phyloP scores from a whole-genome alignment of 2,329 filamentous ascomycete species.

The Fusarium tjaetaba region DNA sequence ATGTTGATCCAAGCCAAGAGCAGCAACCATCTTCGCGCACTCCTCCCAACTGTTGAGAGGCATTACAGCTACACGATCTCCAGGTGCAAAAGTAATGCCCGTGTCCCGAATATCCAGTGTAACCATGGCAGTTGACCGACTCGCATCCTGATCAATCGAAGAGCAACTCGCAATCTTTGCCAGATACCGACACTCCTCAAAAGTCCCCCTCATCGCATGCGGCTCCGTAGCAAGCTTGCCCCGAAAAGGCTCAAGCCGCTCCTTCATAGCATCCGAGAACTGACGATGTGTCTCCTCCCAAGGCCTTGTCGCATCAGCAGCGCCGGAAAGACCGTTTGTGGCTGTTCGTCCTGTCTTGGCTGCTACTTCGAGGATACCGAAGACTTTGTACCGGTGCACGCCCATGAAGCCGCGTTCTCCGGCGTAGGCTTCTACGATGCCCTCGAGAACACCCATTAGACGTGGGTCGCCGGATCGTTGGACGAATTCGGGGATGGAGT shows the following conservation, averaged over 20 bases:
- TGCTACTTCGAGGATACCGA: conserved; percentile 64
- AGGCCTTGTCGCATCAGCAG: conserved; percentile 46
- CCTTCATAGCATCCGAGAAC: conserved; percentile 37
- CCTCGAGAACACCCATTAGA: conserved; percentile 63
- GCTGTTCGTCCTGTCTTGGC: conserved; percentile 63
- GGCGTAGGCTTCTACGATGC: conserved; percentile 64
- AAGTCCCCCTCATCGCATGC: conserved; percentile 64
- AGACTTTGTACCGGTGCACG: conserved; percentile 66
- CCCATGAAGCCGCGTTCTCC: conserved; percentile 67
- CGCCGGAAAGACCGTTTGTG: conserved; percentile 62
- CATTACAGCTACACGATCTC: conserved; percentile 64
- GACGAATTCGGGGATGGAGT: conserved; percentile 63
- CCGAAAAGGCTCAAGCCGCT: conserved; percentile 48
- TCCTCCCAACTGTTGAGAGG: conserved; percentile 65
- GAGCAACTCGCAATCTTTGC: conserved; percentile 57
- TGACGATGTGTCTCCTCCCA: conserved; percentile 37
- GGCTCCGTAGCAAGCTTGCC: conserved; percentile 59
- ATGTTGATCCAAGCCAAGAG: conserved; percentile 58
- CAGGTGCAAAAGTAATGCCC: conserved; percentile 63
- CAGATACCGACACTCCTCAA: conserved; percentile 63
- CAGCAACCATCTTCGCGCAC: conserved; percentile 63
- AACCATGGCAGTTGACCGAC: conserved; percentile 58
- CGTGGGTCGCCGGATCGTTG: conserved; percentile 59
- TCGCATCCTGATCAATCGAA: conserved; percentile 57
- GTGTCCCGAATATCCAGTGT: conserved; percentile 63